phyloP scores from a whole-genome alignment of 495 filamentous ascomycete species.

The Penicillium canescens region DNA sequence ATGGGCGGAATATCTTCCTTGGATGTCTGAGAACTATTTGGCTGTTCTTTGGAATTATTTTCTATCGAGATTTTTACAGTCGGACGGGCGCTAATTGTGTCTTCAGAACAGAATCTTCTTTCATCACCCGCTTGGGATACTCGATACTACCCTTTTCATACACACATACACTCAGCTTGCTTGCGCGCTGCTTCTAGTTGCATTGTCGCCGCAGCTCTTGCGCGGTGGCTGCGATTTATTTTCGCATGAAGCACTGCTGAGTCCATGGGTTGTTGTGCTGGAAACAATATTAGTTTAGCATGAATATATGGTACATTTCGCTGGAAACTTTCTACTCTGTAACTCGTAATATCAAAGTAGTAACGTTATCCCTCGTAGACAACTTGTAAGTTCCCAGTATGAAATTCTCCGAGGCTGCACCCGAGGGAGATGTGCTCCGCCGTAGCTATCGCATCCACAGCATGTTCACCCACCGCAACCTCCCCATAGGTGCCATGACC shows the following conservation, averaged over 20 bases:
- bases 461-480: slow-evolving; percentile 5
- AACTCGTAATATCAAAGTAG: neutral
- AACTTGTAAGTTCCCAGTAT: neutral
- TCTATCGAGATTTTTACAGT: slow-evolving; percentile 2
- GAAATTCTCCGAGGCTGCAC: slow-evolving; percentile 17
- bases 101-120: slow-evolving; percentile 16
- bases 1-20: slow-evolving; percentile 53
- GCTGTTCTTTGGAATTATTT: slow-evolving; percentile 21
- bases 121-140: neutral
- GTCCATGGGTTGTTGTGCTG: neutral
- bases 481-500: neutral
- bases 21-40: slow-evolving; percentile 49
- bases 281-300: neutral
- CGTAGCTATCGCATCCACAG: slow-evolving; percentile 26
- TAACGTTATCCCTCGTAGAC: neutral
- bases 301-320: neutral
- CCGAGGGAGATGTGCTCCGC: slow-evolving; percentile 27
- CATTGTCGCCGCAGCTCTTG: neutral
- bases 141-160: neutral
- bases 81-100: slow-evolving; percentile 24
- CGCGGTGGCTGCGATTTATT: neutral
- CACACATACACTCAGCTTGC: neutral
- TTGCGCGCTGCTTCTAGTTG: neutral
- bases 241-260: neutral
- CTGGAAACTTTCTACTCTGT: neutral